Evolutionary conservation across 2,329 filamentous ascomycete species (phyloP), one percentile per base, ranked within the genome.

Genomic region (Bertia moriformis): DNA sequence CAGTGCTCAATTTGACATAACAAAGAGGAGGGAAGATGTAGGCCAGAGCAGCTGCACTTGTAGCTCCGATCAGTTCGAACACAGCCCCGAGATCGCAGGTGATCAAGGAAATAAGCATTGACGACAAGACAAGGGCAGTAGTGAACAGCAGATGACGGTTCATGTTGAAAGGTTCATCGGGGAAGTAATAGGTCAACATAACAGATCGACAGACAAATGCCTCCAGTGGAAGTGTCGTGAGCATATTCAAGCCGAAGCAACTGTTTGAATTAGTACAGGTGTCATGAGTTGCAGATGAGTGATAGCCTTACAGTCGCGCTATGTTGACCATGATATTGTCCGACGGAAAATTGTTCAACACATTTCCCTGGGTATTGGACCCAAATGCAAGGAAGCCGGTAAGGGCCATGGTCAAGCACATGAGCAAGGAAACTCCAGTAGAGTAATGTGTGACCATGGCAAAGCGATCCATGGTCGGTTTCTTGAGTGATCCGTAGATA

Each of bases 231-330:
- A 82, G 59, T 1, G 77, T 82, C 1, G 77, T 80, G 44, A 82
- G 65, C 77, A 82, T 82, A 57, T 82, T 82, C 18, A 82, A 60
- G 4, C 77, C 77, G 46, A 82, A 80, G 51, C 73, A 80, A 19
- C 32, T 35, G 15, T 29, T 7, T 35, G 7, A 35, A 15, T 18
- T 17, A 7, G 17, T 14, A 7, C 10, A 35, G 7, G 32, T 13
- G 10, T 35, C 32, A 15, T 12, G 12, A 35, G 32, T 12, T 12
- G 15, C 7, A 17, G 12, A 15, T 18, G 15, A 15, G 10, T 14
- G 32, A n/a, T n/a, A n/a, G 32, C 17, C 32, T 35, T 35, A 35
- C 32, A 82, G 59, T 43, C 77, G 66, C n/a, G 77, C 77, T 48
- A 82, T 69, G 50, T 82, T 81, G 43, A 82, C 74, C 60, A 81